Conservation (phyloP, 768 basidiomycete species). For the Guyanaporus albipodus region DNA sequence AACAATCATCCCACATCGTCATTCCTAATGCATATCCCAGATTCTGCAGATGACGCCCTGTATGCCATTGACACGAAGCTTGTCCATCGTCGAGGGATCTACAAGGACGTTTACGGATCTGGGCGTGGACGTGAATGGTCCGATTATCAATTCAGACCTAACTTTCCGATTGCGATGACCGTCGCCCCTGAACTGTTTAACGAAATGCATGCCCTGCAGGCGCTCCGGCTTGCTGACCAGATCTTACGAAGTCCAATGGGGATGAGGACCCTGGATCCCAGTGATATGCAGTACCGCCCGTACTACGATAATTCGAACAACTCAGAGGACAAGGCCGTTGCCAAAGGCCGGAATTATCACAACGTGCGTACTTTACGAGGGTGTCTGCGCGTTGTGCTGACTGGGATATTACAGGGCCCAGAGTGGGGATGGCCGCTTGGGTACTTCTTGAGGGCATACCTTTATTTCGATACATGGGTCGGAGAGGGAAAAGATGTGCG, state of each 20-base stretch:
- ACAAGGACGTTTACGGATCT: conserved; percentile 97
- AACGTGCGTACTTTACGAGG: conserved; percentile 46
- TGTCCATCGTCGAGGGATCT: conserved; percentile 89
- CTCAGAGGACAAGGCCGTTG: conserved; percentile 72
- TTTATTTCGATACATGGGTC: conserved; percentile 74
- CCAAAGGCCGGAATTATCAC: conserved; percentile 95
- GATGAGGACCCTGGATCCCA: conserved; percentile 93
- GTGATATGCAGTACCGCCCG: conserved; percentile 85
- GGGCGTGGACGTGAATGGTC: conserved; percentile 88
- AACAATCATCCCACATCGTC: background rate
- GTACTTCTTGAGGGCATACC: conserved; percentile 91
- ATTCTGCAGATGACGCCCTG: conserved; percentile 63
- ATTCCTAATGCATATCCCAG: conserved; percentile 34
- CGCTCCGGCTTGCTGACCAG: conserved; percentile 76
- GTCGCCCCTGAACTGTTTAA: conserved; percentile 96
- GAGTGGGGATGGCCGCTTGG: conserved; percentile 97
- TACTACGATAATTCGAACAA: conserved; percentile 94
- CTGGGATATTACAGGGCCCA: conserved; percentile 54
- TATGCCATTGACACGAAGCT: conserved; percentile 68
- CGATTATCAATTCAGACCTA: conserved; percentile 92
- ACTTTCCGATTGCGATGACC: conserved; percentile 95
- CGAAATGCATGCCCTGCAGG: conserved; percentile 69
- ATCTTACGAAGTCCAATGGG: conserved; percentile 85
- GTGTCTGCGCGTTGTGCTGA: conserved; percentile 11
- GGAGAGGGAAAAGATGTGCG: conserved; percentile 68